These are phyloP conservation scores for Zygotorulaspora mrakii DNA, from an alignment of 1,139 yeast genomes.

Conservation along the genomic window DNA sequence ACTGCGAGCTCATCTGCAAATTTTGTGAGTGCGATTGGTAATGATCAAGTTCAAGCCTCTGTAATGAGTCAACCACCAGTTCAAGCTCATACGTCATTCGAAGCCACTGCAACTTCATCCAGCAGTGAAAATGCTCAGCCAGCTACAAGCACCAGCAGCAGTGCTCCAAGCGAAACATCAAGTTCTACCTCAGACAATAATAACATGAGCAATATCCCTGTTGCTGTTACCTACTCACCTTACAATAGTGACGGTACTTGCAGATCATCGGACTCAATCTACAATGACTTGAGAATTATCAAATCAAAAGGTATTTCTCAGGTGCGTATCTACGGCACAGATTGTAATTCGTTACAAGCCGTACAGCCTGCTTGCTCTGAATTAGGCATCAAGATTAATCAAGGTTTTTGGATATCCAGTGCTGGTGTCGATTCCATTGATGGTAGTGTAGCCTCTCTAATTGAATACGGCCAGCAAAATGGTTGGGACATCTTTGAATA, in stretches of 20 bases:
- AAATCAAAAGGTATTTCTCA: constrained; percentile 56
- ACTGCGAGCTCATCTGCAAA: constrained; percentile 3
- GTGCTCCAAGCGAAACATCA: constrained; percentile 22
- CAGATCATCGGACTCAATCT: constrained; percentile 53
- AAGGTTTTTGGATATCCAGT: constrained; percentile 75
- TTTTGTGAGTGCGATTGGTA: constrained; percentile 5
- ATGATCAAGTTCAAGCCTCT: constrained; percentile 8
- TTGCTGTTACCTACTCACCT: constrained; percentile 73
- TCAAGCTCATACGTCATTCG: constrained; percentile 7
- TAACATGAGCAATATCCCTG: constrained; percentile 43
- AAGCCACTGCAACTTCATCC: constrained; percentile 7
- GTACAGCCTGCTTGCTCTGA: constrained; percentile 58
- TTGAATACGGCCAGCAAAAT: constrained; percentile 48
- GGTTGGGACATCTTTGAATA: constrained; percentile 69
- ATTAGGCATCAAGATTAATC: constrained; percentile 70
- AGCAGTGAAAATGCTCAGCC: constrained; percentile 6
- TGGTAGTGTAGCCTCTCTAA: constrained; percentile 50
- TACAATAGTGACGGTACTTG: constrained; percentile 66
- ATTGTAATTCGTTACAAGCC: constrained; percentile 65
- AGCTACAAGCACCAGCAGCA: constrained; percentile 13
- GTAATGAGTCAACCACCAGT: constrained; percentile 11
- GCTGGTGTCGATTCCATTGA: constrained; percentile 70
- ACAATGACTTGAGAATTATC: constrained; percentile 57
- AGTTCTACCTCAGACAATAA: constrained; percentile 8
- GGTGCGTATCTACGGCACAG: constrained; percentile 80